A percentile compares a stretch with the other conserved stretches of the same genome.
Conservation (phyloP, 1,284 basidiomycete genomes). For the Heterobasidion occidentale region DNA sequence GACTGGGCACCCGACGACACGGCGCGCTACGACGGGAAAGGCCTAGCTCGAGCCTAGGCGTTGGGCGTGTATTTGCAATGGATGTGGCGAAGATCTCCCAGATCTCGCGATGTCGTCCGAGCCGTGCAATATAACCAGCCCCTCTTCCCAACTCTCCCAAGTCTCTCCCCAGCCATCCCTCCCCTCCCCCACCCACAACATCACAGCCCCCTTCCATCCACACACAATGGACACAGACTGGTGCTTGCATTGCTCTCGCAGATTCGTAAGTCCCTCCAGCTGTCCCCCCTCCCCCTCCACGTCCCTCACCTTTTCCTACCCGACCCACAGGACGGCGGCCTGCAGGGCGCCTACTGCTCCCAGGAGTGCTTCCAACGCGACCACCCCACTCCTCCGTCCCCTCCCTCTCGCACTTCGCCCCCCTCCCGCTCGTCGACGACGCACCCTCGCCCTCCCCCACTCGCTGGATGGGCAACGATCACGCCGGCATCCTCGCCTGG, state of each 20-base stretch:
- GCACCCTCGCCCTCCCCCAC: conserved; percentile 10
- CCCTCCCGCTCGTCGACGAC: conserved; percentile 11
- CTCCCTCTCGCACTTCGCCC: conserved; percentile 6
- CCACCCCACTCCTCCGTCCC: conserved; percentile 14
- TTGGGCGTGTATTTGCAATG: no score
- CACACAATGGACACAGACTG: conserved; percentile 53
- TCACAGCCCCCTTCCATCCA: conserved; percentile 1
- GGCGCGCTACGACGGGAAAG: background rate
- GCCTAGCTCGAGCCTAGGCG: background rate
- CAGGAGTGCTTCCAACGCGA: conserved; percentile 29
- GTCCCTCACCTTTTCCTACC: conserved; percentile 8
- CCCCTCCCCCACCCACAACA: background rate
- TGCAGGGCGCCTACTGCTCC: conserved; percentile 41
- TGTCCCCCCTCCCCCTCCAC: conserved; percentile 1
- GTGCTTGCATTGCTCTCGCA: conserved; percentile 55
- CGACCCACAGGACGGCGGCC: background rate
- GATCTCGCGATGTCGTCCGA: background rate
- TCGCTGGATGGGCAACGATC: conserved; percentile 22
- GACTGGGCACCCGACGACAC: background rate
- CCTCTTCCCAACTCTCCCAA: conserved; percentile 7
- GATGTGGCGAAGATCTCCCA: background rate
- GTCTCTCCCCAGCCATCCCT: conserved; percentile 8
- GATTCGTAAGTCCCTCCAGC: conserved; percentile 33
- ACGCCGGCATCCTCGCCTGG: conserved; percentile 27
- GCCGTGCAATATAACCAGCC: background rate